Conservation (phyloP, 768 basidiomycete species). For the Asterophora parasitica region DNA sequence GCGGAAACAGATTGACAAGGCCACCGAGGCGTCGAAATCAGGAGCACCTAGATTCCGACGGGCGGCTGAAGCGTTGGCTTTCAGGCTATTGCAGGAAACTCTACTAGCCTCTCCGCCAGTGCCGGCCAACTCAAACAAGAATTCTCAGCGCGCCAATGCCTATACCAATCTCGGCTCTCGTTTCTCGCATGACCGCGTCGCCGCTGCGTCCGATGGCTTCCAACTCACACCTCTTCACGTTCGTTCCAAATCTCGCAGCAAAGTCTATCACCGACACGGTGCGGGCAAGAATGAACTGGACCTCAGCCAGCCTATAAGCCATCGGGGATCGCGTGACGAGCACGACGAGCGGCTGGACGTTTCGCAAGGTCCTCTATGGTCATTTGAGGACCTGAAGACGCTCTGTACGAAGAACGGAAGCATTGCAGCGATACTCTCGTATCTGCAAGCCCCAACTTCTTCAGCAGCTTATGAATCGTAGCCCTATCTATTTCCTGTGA, state of each 20-base stretch:
- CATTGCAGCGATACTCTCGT: slow-evolving; percentile 68
- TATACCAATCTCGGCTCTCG: slow-evolving; percentile 12
- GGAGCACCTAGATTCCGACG: slow-evolving; percentile 46
- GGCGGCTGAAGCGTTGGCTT: slow-evolving; percentile 72
- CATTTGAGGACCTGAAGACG: slow-evolving; percentile 77
- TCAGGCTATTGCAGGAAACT: slow-evolving; percentile 82
- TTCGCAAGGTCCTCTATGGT: slow-evolving; percentile 52
- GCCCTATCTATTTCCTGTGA: slow-evolving; percentile 6
- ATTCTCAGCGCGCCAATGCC: slow-evolving; percentile 28
- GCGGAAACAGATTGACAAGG: slow-evolving; percentile 60
- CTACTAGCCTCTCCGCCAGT: slow-evolving; percentile 43
- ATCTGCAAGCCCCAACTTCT: slow-evolving; percentile 48
- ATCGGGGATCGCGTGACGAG: slow-evolving; percentile 12
- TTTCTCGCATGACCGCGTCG: slow-evolving; percentile 3
- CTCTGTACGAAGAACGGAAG: slow-evolving; percentile 89
- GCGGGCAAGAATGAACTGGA: slow-evolving; percentile 63
- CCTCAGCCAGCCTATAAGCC: slow-evolving; percentile 26
- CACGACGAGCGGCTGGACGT: slow-evolving; percentile 10
- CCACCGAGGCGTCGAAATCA: slow-evolving; percentile 30
- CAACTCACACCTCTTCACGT: slow-evolving; percentile 33
- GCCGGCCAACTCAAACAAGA: slow-evolving; percentile 17
- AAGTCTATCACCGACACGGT: slow-evolving; percentile 58
- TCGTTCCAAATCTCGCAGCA: slow-evolving; percentile 69
- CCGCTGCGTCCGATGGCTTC: slow-evolving; percentile 16
- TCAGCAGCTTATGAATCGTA: slow-evolving; percentile 5